Evolutionary conservation across 345 rosid species (phyloP), one percentile per base, ranked within the genome.

Genomic region (Angophora floribunda): DNA sequence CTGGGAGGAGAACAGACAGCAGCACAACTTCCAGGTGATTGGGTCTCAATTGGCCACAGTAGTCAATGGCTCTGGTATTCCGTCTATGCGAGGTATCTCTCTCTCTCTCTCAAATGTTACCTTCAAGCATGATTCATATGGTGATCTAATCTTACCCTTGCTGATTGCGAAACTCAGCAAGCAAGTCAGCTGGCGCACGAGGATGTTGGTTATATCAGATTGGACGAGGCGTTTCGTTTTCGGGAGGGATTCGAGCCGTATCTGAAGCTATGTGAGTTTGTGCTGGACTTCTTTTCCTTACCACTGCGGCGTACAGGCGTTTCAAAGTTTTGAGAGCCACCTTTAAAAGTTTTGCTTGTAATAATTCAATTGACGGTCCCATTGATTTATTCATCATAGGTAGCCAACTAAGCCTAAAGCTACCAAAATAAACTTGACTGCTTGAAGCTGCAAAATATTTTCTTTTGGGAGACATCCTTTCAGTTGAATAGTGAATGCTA

Each of bases 1-100:
- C 52, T 98, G 87, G 99, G 99, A 92, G 99, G 99, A 59, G 99
- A 98, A 89, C 96, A 98, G 91, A 95, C 99, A 13, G 99, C 99
- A 50, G 99, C 99, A 30, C 95, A 97, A 70, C 99, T 98, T 85
- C 99, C 99, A 9, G 97, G 99, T 52, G 99, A 98, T 87, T 95
- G 96, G 96, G 97, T 98, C 86, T 98, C 99, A 6, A 98, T 98
- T 17, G 99, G 99, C 65, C 96, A 93, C 9, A 95, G 99, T 87
- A 63, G 92, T 41, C 99, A 97, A 89, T 98, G 99, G 99, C 99
- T 98, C 1, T 97, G 99, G 99, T 98, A 98, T 85, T 97, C 99
- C 45, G 96, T 98, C 88, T 98, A 98, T 89, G 97, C 99, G 45
- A 98, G 98, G 99, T 95, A 92, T 90, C 4, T 22, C 47, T 28